Evolutionary conservation across 352 stramenopile species (phyloP), one percentile per base, ranked within the genome.

Genomic region (Thalassiosira mediterranea): DNA sequence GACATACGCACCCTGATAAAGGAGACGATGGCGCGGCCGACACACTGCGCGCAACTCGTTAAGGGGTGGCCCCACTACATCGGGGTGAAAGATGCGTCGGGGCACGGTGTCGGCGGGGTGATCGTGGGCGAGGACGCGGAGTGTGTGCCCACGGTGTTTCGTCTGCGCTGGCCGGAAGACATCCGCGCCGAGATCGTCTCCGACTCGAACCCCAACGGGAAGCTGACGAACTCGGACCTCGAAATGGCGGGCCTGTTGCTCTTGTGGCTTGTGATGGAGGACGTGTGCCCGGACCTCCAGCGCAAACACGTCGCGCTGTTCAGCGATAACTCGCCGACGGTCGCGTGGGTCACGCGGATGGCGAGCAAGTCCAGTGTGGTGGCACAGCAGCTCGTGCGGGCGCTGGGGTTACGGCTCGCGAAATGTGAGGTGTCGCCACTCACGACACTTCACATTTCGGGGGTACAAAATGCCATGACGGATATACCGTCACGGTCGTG

Each of bases 191-290:
- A 59, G 7, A n/a, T 82, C 0, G 17, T 44, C 3, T 29, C 29
- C 0, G 21, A 52, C 0, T 21, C 19, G 0, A 66, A 81, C 21
- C 38, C 38, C 0, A 25, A 57, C 0, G 73, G 56, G 0, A 0
- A 10, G 4, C 46, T 82, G 13, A 77, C 73, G 17, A 82, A 82
- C 32, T 81, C 72, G 0, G 72, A 81, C 26, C 32, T 81, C 5
- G 72, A 76, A n/a, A 65, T 66, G 49, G 72, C 63, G 10, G 72
- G 40, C 4, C 10, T 68, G 32, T 17, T 72, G 15, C 15, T 72
- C 1, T n/a, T 72, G 13, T 74, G 51, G 52, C 19, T 76, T 0
- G 60, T 82, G 0, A 66, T 82, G n/a, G 52, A 74, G 38, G 25
- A 17, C 15, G n/a, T 63, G 0, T 65, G 40, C 21, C 21, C 60